Conservation (phyloP, 352 stramenopile species). For the Phytophthora sp. region DNA sequence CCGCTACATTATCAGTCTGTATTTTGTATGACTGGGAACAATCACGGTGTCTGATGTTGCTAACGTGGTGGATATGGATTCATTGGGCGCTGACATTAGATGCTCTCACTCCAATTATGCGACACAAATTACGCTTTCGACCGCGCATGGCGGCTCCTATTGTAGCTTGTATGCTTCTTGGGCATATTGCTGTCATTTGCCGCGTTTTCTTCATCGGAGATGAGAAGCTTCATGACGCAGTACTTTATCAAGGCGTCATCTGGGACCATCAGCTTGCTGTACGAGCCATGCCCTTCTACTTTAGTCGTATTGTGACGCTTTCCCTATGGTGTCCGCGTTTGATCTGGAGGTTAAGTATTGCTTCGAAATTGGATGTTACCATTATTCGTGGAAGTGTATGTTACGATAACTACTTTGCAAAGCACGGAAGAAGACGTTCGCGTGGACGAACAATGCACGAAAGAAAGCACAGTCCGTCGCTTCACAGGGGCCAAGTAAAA, state of each 20-base stretch:
- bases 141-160: neutral
- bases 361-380: conserved; percentile 7
- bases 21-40: neutral
- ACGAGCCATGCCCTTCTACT: conserved; percentile 5
- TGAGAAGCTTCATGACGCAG: neutral
- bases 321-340: conserved; percentile 21
- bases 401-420: conserved; percentile 11
- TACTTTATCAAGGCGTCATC: neutral
- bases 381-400: conserved; percentile 18
- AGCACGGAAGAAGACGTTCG: neutral
- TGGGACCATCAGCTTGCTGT: neutral
- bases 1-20: neutral
- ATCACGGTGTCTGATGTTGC: neutral
- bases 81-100: neutral
- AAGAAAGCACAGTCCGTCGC: neutral
- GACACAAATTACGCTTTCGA: conserved; percentile 22
- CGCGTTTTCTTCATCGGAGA: neutral
- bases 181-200: conserved; percentile 3
- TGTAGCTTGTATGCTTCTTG: conserved; percentile 1
- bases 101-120: neutral
- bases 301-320: conserved; percentile 6
- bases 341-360: conserved; percentile 13
- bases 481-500: neutral
- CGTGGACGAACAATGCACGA: neutral
- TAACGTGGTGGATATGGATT: neutral